Percentiles rank a stretch among this genome's conserved stretches.
phyloP scores from a whole-genome alignment of 306 rosid genomes.

The Morella rubra region DNA sequence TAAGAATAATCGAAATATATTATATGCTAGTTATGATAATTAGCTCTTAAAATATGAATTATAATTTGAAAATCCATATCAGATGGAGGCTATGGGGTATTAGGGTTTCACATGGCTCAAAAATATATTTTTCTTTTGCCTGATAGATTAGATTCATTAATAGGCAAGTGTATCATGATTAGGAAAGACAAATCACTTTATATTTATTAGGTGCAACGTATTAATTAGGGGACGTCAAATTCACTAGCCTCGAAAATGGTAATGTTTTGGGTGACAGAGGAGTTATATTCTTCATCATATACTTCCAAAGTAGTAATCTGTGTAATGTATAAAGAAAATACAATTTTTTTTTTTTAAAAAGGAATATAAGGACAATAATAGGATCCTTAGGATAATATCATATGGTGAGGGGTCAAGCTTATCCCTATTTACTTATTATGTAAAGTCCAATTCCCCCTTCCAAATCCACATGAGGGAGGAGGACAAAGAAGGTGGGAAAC shows the following conservation, averaged over 20 bases:
- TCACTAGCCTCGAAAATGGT: background rate
- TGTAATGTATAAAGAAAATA: background rate
- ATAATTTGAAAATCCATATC: background rate
- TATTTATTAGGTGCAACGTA: background rate
- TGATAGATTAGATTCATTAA: background rate
- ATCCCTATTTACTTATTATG: slow-evolving; percentile 28
- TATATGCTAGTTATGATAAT: too few relatives aligned
- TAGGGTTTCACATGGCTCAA: background rate
- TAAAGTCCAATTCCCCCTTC: slow-evolving; percentile 12
- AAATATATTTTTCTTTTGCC: too few relatives aligned
- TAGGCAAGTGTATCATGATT: background rate
- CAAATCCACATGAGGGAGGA: slow-evolving; percentile 25
- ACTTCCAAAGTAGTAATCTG: background rate
- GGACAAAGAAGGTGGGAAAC: slow-evolving; percentile 9
- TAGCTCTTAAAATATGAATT: too few relatives aligned
- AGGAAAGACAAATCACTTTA: background rate
- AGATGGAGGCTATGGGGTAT: background rate
- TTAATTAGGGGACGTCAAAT: background rate
- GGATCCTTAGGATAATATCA: slow-evolving; percentile 9
- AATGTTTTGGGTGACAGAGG: background rate
- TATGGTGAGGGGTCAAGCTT: slow-evolving; percentile 23
- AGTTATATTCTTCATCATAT: background rate
- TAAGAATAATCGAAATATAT: too few relatives aligned
- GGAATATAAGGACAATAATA: background rate
- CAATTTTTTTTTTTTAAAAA: background rate